phyloP scores from a whole-genome alignment of 1,284 basidiomycete genomes.

The Ceratobasidium sp. region DNA sequence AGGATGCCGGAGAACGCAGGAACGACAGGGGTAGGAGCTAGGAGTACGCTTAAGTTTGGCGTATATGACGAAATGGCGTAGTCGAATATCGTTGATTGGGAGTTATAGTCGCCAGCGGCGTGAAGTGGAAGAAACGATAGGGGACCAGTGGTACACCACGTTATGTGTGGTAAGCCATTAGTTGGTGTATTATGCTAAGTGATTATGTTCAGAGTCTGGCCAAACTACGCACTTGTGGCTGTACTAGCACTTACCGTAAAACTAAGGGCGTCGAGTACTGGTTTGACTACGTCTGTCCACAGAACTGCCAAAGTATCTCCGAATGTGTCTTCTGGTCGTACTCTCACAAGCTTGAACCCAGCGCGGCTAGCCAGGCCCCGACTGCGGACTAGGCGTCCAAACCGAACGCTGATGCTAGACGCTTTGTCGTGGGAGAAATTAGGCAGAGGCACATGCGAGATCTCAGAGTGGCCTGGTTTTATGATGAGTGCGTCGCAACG shows the following conservation, averaged over 20 bases:
- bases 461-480: neutral
- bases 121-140: constrained; percentile 7
- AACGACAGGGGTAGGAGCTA: neutral
- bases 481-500: constrained; percentile 3
- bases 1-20: neutral
- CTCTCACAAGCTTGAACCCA: no score
- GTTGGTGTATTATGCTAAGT: no score
- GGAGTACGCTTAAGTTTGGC: neutral
- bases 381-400: neutral
- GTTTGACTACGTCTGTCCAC: neutral
- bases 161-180: neutral
- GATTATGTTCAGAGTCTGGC: no score
- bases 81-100: neutral
- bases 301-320: neutral
- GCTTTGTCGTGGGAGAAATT: neutral
- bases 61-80: neutral
- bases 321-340: neutral
- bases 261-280: neutral
- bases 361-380: no score
- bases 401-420: neutral
- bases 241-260: neutral
- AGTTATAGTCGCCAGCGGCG: neutral
- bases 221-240: no score
- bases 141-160: constrained; percentile 7
- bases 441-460: neutral